Base-by-base conservation (phyloP, 2,329 filamentous ascomycete genomes). In the Trichoderma oligosporum region DNA sequence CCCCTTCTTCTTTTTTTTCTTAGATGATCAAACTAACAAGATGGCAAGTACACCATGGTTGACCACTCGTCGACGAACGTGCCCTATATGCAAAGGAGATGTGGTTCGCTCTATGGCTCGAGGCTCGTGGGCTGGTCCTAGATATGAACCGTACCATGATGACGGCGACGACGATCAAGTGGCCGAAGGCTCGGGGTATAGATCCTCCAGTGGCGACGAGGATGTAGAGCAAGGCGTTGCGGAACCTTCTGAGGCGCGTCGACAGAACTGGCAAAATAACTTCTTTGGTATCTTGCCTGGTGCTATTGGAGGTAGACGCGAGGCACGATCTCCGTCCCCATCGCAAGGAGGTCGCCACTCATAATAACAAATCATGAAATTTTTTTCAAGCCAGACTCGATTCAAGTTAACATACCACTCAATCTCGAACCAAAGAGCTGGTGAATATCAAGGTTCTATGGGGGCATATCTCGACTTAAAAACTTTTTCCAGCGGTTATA, bases 21-120 rank as follows among this genome's bases (percentile, higher is more conserved):
- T 31, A 61, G 69, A 66, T 65, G 66, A 61, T 20, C 11, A 42
- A 47, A 27, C 38, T 58, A 11, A 57, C 55, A 5, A 29, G 7
- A 11, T 27, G 14, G 2, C 22, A 62, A 96, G 91, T 69, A 97
- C 94, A 4, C 94, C 94, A 2, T 99, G 94, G 94, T 78, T 99
- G 52, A 97, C 93, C 0, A 97, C 92, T 14, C 86, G 93, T 47
- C 88, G 94, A 62, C 87, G 94, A 61, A 99, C 94, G n/a, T 99
- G 94, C 67, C 94, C 94, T 0, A 97, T 99, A 60, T 99, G 94
- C 77, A 99, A 99, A 76, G 91, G 92, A 47, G 94, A 99, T 69
- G 94, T 99, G 33, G 93, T 99, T 14, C 78, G 82, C 27, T 85
- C 82, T 7, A 72, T 91, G 62, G 81, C 84, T 16, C 78, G 77